Conservation (phyloP, 768 basidiomycete species). For the Rhodotorula toruloides region DNA sequence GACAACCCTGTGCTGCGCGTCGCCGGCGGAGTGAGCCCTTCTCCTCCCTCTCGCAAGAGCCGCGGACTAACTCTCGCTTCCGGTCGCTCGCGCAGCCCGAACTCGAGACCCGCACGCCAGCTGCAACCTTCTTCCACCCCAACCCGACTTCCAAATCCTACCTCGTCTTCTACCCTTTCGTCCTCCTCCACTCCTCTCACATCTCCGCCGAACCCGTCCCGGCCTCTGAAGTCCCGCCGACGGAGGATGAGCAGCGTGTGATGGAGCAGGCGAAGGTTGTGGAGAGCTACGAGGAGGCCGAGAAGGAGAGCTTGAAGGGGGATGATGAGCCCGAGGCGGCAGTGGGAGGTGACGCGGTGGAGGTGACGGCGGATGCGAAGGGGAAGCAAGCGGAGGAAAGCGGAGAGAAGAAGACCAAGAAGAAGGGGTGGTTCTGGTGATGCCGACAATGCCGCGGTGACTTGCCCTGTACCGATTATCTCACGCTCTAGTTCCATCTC, state of each 20-base stretch:
- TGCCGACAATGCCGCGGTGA: no score
- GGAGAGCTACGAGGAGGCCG: slow-evolving; percentile 24
- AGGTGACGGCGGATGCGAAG: neutral
- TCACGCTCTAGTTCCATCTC: no score
- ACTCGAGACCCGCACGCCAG: slow-evolving; percentile 30
- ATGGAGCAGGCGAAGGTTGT: slow-evolving; percentile 9
- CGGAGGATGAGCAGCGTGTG: slow-evolving; percentile 2
- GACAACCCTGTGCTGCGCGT: slow-evolving; percentile 34
- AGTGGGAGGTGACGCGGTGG: no score
- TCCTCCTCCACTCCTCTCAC: slow-evolving; percentile 4
- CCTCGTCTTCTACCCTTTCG: slow-evolving; percentile 39
- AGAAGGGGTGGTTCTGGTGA: slow-evolving; percentile 29
- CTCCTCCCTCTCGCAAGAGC: no score
- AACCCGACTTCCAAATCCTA: slow-evolving; percentile 7
- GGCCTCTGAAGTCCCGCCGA: slow-evolving; percentile 1
- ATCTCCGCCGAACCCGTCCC: slow-evolving; percentile 15
- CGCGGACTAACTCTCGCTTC: neutral
- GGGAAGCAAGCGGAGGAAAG: slow-evolving; percentile 1
- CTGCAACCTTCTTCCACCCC: slow-evolving; percentile 10
- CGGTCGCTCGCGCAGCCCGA: slow-evolving; percentile 4
- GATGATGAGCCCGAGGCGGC: no score
- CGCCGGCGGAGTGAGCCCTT: slow-evolving; percentile 26
- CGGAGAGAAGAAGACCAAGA: slow-evolving; percentile 1
- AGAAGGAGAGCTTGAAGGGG: slow-evolving; percentile 2
- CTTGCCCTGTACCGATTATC: no score